phyloP scores from a whole-genome alignment of 73 alveolate species.

The Symbiodinium pilosum region DNA sequence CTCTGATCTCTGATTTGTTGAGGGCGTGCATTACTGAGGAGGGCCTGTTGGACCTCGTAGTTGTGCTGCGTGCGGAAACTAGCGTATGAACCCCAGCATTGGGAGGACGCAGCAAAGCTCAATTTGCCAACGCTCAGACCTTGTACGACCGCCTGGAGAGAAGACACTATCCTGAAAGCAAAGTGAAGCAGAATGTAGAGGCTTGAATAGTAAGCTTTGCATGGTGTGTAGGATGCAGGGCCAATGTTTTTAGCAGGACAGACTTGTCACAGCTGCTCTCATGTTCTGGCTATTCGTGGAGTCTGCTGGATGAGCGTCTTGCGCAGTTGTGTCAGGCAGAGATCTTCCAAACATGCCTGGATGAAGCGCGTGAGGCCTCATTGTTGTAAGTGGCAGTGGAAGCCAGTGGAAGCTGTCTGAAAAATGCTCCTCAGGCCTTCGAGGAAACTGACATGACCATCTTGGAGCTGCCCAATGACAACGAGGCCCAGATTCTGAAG shows the following conservation, averaged over 20 bases:
- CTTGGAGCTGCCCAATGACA: conserved; percentile 66
- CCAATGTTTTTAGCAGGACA: background rate
- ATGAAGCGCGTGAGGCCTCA: conserved; percentile 46
- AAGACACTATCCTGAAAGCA: conserved; percentile 76
- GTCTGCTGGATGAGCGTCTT: background rate
- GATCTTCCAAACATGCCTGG: conserved; percentile 73
- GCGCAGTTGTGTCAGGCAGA: conserved; percentile 12
- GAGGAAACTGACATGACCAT: conserved; percentile 43
- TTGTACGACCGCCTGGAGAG: conserved; percentile 81
- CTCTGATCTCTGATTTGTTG: background rate
- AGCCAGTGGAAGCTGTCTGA: background rate
- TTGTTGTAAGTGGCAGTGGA: background rate
- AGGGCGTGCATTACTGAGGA: background rate
- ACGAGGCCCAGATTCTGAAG: conserved; percentile 8
- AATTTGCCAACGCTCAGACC: conserved; percentile 13
- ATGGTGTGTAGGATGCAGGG: background rate
- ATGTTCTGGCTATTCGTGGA: background rate
- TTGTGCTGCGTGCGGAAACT: conserved; percentile 77
- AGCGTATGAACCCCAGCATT: background rate
- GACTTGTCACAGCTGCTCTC: background rate
- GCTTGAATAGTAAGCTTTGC: background rate
- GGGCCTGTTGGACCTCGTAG: conserved; percentile 70
- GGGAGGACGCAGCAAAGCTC: background rate
- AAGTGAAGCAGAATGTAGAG: conserved; percentile 87
- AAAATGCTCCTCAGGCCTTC: background rate